Percentiles rank a stretch among this genome's conserved stretches.
These are phyloP conservation scores for Phaeosphaeriaceae sp. DNA, from an alignment of 2,329 filamentous ascomycete species.

Conservation along the genomic window DNA sequence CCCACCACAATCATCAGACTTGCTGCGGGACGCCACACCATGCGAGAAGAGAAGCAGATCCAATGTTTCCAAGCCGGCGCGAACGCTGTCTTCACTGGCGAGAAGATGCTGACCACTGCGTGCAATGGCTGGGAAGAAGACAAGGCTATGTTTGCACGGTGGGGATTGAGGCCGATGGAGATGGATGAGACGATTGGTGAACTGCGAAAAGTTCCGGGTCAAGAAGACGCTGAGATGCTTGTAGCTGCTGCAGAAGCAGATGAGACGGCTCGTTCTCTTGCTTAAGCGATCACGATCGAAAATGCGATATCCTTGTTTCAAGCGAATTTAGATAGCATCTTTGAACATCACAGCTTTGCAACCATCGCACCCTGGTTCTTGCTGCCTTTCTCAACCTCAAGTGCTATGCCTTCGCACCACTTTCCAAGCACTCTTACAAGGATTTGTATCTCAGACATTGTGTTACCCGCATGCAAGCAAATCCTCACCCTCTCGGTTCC, in stretches of 20 bases:
- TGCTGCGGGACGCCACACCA: slow-evolving; percentile 82
- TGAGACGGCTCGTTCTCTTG: slow-evolving; percentile 1
- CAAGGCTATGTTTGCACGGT: slow-evolving; percentile 80
- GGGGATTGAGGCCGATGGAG: slow-evolving; percentile 81
- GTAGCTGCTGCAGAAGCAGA: slow-evolving; percentile 16
- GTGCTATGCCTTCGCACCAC: slow-evolving; percentile 33
- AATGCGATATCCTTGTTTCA: neutral
- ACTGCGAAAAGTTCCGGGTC: slow-evolving; percentile 18
- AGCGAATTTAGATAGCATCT: neutral
- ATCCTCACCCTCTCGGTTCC: slow-evolving; percentile 51
- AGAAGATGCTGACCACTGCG: slow-evolving; percentile 94
- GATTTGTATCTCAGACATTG: slow-evolving; percentile 41
- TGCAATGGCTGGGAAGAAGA: slow-evolving; percentile 94
- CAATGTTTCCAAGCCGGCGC: slow-evolving; percentile 90
- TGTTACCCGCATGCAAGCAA: slow-evolving; percentile 54
- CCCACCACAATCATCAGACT: slow-evolving; percentile 86
- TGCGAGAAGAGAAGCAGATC: slow-evolving; percentile 88
- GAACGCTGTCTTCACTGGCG: slow-evolving; percentile 93
- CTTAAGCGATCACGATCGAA: neutral
- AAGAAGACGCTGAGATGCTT: slow-evolving; percentile 17
- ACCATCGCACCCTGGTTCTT: neutral
- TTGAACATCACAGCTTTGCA: slow-evolving; percentile 14
- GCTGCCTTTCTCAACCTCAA: neutral
- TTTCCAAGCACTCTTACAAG: slow-evolving; percentile 40
- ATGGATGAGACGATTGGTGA: slow-evolving; percentile 46